Percentiles rank a stretch among this genome's conserved stretches.
Evolutionary conservation across 306 rosid genomes (phyloP).

Genomic region (Purshia tridentata): DNA sequence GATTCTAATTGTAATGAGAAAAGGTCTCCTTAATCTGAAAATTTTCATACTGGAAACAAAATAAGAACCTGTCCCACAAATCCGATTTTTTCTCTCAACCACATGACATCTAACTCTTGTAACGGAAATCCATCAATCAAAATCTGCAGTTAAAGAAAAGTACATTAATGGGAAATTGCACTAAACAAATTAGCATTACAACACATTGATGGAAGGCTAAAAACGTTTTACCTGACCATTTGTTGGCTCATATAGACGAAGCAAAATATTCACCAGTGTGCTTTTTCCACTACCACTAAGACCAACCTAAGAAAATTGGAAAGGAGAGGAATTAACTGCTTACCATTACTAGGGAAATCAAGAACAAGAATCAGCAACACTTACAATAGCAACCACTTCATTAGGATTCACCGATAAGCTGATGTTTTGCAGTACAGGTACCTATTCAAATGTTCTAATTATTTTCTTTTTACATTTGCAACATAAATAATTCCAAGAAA

Average conservation of each 20-base stretch:
- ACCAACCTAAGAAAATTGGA: conserved; percentile 62
- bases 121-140: conserved; percentile 73
- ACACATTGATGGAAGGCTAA: conserved; percentile 11
- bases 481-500: conserved; percentile 26
- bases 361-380: conserved; percentile 32
- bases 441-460: conserved; percentile 49
- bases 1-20: conserved; percentile 26
- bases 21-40: background rate
- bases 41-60: conserved; percentile 11
- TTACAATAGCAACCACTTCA: conserved; percentile 97
- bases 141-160: conserved; percentile 51
- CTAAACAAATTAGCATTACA: background rate
- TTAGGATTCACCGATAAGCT: conserved; percentile 66
- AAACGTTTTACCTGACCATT: conserved; percentile 72
- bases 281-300: conserved; percentile 99
- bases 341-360: conserved; percentile 21
- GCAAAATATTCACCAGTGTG: conserved; percentile 92
- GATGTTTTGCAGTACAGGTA: conserved; percentile 63
- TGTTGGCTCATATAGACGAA: conserved; percentile 91
- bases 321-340: conserved; percentile 14
- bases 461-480: conserved; percentile 29
- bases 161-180: background rate
- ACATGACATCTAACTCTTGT: conserved; percentile 65
- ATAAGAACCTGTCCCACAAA: conserved; percentile 85
- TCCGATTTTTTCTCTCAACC: conserved; percentile 98